phyloP scores from a whole-genome alignment of 352 stramenopile species.

The Phytophthora cryptogea region DNA sequence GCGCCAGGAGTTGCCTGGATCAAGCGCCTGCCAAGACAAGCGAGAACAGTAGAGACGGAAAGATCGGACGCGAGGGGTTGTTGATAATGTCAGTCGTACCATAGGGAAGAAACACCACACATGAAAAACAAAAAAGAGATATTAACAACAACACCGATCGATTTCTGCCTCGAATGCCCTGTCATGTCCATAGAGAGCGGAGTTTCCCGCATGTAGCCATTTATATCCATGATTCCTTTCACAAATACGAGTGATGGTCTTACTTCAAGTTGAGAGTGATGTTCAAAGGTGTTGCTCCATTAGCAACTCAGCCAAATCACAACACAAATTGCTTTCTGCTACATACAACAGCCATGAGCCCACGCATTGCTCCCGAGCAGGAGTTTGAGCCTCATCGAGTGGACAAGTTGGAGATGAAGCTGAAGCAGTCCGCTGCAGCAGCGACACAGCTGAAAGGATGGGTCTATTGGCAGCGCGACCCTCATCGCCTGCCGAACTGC shows the following conservation, averaged over 20 bases:
- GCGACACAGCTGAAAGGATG: slow-evolving; percentile 31
- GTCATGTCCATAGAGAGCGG: background rate
- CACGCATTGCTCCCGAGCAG: background rate
- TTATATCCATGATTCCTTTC: slow-evolving; percentile 12
- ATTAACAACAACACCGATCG: slow-evolving; percentile 15
- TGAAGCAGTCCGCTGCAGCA: slow-evolving; percentile 1
- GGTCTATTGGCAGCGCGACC: slow-evolving; percentile 74
- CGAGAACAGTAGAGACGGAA: slow-evolving; percentile 5
- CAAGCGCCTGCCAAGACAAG: slow-evolving; percentile 13
- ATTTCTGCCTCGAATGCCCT: background rate
- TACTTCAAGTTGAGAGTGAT: slow-evolving; percentile 20
- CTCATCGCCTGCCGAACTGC: slow-evolving; percentile 38
- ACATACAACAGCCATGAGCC: background rate
- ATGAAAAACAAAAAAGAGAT: slow-evolving; percentile 25
- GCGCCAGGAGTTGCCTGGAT: background rate
- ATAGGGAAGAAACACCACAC: slow-evolving; percentile 33
- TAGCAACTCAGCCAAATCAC: background rate
- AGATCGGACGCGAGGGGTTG: slow-evolving; percentile 26
- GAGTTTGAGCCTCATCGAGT: background rate
- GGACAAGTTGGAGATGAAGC: slow-evolving; percentile 6
- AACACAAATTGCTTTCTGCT: slow-evolving; percentile 2
- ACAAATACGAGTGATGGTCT: slow-evolving; percentile 20
- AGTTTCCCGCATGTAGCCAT: background rate
- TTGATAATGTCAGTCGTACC: slow-evolving; percentile 61
- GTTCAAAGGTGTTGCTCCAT: slow-evolving; percentile 1